A percentile compares a stretch with the other conserved stretches of the same genome.
Conservation (phyloP, 2,329 filamentous ascomycete species). For the Botrytis porri region DNA sequence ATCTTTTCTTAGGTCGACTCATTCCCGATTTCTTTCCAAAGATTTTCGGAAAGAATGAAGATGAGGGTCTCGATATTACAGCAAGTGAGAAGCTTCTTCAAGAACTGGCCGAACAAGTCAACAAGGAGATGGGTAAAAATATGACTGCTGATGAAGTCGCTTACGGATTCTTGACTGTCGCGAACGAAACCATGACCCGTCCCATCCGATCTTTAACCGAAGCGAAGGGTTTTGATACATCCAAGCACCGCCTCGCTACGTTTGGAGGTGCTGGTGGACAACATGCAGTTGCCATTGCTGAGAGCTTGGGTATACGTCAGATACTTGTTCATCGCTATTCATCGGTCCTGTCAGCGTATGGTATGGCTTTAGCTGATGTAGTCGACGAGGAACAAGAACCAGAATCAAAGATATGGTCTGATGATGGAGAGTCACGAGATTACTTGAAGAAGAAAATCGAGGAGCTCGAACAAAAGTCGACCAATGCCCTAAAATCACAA, state of each 20-base stretch:
- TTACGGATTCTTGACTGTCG: conserved; percentile 84
- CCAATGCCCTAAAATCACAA: conserved; percentile 65
- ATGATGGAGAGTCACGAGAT: conserved; percentile 54
- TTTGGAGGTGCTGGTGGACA: conserved; percentile 92
- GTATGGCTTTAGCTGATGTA: conserved; percentile 89
- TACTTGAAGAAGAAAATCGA: conserved; percentile 72
- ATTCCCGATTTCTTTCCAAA: conserved; percentile 91
- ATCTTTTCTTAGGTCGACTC: conserved; percentile 78
- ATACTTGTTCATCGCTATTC: conserved; percentile 86
- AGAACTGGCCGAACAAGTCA: conserved; percentile 74
- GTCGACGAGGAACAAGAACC: conserved; percentile 88
- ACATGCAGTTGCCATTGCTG: conserved; percentile 86
- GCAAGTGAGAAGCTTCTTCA: conserved; percentile 74
- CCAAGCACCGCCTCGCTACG: conserved; percentile 83
- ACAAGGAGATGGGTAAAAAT: conserved; percentile 65
- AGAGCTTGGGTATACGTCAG: conserved; percentile 78
- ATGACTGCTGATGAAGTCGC: conserved; percentile 84
- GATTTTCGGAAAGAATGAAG: conserved; percentile 88
- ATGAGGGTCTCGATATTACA: conserved; percentile 73
- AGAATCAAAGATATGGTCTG: conserved; percentile 60
- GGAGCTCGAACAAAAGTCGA: conserved; percentile 74
- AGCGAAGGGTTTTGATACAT: conserved; percentile 87
- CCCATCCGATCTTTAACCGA: conserved; percentile 89
- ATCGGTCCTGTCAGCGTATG: conserved; percentile 84
- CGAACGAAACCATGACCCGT: conserved; percentile 87